These are phyloP conservation scores for Thinopyrum elongatum DNA, from an alignment of 176 grass and related monocot genomes.

Conservation along the genomic window DNA sequence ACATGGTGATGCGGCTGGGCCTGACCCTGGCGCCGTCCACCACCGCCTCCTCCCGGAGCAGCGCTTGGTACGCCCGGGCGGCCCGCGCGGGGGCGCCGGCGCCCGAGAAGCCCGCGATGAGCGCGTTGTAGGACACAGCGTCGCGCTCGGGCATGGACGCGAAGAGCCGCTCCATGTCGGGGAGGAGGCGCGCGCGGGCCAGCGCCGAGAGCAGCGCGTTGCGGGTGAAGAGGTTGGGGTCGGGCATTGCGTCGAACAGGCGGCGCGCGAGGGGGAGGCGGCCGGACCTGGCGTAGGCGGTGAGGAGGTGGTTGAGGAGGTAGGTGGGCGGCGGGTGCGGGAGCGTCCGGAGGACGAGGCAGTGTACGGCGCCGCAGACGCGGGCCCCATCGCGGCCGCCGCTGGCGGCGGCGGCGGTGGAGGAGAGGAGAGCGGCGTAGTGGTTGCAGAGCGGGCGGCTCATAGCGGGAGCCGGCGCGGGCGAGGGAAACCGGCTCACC, in stretches of 20 bases:
- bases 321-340: conserved; percentile 7
- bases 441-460: conserved; percentile 30
- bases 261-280: conserved; percentile 27
- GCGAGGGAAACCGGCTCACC: background rate
- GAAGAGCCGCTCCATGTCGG: conserved; percentile 37
- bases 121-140: conserved; percentile 53
- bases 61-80: background rate
- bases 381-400: background rate
- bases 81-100: background rate
- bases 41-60: conserved; percentile 31
- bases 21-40: background rate
- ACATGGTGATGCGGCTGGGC: conserved; percentile 57
- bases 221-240: conserved; percentile 45
- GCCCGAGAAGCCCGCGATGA: conserved; percentile 41
- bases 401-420: background rate
- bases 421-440: conserved; percentile 39
- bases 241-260: conserved; percentile 53
- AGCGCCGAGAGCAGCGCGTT: conserved; percentile 56
- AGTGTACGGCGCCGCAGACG: conserved; percentile 20
- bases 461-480: conserved; percentile 13
- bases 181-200: conserved; percentile 23
- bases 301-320: conserved; percentile 55
- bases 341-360: conserved; percentile 37
- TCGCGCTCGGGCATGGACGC: conserved; percentile 38
- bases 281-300: conserved; percentile 34